Evolutionary conservation across 2,329 filamentous ascomycete species (phyloP).

Genomic region (Plectosphaerella cucumerina): DNA sequence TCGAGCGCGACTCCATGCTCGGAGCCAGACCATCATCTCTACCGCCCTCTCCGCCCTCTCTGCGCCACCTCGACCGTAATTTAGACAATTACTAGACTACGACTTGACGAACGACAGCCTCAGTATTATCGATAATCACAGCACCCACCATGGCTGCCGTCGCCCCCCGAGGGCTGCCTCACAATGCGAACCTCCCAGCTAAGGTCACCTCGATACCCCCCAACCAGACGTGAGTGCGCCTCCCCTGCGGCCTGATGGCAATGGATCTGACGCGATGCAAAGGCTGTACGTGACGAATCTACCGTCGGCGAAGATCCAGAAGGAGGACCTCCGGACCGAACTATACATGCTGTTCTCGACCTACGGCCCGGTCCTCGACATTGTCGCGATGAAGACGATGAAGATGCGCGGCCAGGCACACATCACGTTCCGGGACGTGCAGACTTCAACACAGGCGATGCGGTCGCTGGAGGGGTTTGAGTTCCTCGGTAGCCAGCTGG

Average conservation of each 20-base stretch:
- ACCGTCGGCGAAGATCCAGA: conserved; percentile 80
- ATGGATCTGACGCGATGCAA: neutral
- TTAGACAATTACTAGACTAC: neutral
- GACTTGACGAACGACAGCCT: conserved; percentile 2
- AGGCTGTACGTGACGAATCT: conserved; percentile 90
- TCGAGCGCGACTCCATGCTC: neutral
- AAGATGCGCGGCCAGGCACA: conserved; percentile 97
- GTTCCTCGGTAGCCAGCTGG: conserved; percentile 82
- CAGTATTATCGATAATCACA: neutral
- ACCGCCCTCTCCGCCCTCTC: neutral
- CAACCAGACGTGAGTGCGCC: conserved; percentile 66
- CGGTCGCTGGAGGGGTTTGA: conserved; percentile 79
- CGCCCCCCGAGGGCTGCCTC: conserved; percentile 31
- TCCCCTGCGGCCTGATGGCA: neutral
- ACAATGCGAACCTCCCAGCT: conserved; percentile 37
- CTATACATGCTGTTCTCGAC: conserved; percentile 94
- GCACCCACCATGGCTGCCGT: conserved; percentile 30
- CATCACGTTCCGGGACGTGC: conserved; percentile 82
- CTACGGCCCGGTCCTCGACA: conserved; percentile 86
- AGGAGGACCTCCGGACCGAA: conserved; percentile 77
- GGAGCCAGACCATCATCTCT: neutral
- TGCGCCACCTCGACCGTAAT: neutral
- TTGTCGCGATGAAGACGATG: conserved; percentile 81
- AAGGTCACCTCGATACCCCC: conserved; percentile 57
- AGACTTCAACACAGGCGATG: conserved; percentile 93